Base-by-base conservation (phyloP, 345 rosid species). In the Microthlaspi erraticum region DNA sequence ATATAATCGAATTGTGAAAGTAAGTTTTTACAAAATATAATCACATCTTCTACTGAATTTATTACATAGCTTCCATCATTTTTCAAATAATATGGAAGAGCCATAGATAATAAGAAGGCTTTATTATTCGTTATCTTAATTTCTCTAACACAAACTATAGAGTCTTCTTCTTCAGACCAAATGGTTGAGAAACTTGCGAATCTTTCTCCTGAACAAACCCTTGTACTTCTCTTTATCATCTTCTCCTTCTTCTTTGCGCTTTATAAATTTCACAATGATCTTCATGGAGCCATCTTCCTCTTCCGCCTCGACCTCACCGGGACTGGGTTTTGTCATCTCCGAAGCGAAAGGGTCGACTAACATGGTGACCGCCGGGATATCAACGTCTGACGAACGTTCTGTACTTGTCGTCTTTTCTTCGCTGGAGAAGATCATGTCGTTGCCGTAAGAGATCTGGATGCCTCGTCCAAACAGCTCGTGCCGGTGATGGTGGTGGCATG, bases 161-260 rank as follows among this genome's bases (percentile, higher is more conserved):
- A 72, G 71, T 64, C 57, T 49, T 41, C 6, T 48, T 54, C 12
- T 32, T 74, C 64, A 68, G 43, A 75, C 64, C 68, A 75, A 17
- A 68, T 53, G 69, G 68, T 60, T 75, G 0, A 60, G 69, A 75
- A 68, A 68, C 56, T 68, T 75, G 43, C 78, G 78, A 52, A 75
- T 52, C 69, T 75, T 68, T 37, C 29, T 60, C 64, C 4, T 60
- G 12, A 74, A 36, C 49, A 44, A 0, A 74, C 29, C 29, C 29
- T 26, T 26, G 29, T 26, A 26, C 4, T 8, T 29, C 19, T 51
- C 72, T 58, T 7, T 66, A 10, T 41, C 60, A 57, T 26, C 44
- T 39, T 60, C 10, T 32, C 36, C 63, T 33, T 20, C 55, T 52
- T 57, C 77, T 50, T 60, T 66, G 17, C 11, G 51, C 6, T 68